Base-by-base conservation (phyloP, 2,329 filamentous ascomycete species). In the Fusarium pseudonygamai region DNA sequence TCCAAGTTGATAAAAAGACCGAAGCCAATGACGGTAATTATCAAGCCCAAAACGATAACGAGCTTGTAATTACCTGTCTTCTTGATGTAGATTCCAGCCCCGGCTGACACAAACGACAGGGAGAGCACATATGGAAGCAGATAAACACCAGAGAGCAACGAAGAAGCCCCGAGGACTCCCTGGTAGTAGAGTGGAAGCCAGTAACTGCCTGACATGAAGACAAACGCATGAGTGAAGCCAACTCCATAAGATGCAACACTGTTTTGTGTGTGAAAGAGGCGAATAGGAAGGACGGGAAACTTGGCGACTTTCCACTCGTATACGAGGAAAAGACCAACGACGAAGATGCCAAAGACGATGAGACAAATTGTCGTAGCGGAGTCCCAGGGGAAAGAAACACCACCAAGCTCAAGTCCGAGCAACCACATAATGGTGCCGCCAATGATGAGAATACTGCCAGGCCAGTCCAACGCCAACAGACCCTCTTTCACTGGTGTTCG, bases 121-220 rank as follows among this genome's bases (percentile, higher is more conserved):
- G 90, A 86, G 39, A 96, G 79, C 14, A 92, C 92, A 70, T 89
- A 90, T 1, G 93, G 92, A 20, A 96, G 85, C 22, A 94, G 81
- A 78, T 94, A 94, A 55, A 95, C 90, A 56, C 94, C 94, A 3
- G 91, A 93, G 36, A 92, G 83, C 40, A 95, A 88, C 0, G 93
- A 92, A 0, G 87, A 86, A 5, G 90, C 90, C 56, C 92, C 88
- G 47, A 93, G 86, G 58, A 93, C 90, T 58, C 91, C 88, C 82
- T 97, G 94, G 82, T 95, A 96, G 84, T 97, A 97, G 6, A 97
- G 87, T 0, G 94, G 94, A 9, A 97, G 86, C 83, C 93, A 97
- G 85, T 96, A 97, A 70, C 89, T 90, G 36, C 89, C 90, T 1
- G 92, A 89, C 78, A 96, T 94, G 84, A 96, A 96, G 72, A 93